phyloP scores from a whole-genome alignment of 345 rosid species.

The Brassica rapa region DNA sequence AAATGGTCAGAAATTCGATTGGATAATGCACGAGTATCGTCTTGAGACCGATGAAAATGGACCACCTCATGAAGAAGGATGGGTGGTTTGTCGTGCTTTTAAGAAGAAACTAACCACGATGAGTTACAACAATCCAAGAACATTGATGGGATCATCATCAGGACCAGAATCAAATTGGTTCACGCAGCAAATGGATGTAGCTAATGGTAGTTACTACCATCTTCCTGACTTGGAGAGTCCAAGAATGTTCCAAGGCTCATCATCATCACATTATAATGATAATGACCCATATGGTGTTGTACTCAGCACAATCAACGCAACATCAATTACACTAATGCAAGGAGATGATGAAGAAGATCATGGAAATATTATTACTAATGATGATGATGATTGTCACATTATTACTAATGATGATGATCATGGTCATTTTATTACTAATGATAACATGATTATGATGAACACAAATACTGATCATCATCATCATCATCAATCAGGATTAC shows the following conservation, averaged over 20 bases:
- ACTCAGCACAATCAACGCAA: conserved; percentile 34
- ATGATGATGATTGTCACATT: conserved; percentile 14
- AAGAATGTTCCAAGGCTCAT: conserved; percentile 48
- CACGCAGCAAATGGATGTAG: conserved; percentile 30
- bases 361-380: conserved; percentile 19
- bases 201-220: conserved; percentile 50
- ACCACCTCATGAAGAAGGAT: conserved; percentile 93
- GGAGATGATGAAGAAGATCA: conserved; percentile 22
- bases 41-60: conserved; percentile 93
- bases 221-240: conserved; percentile 80
- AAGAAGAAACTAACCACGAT: conserved; percentile 70
- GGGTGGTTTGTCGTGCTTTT: conserved; percentile 96
- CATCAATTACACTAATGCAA: conserved; percentile 27
- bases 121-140: conserved; percentile 34
- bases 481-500: conserved; percentile 14
- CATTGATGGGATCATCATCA: conserved; percentile 39
- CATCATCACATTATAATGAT: conserved; percentile 37
- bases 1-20: conserved; percentile 88
- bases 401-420: conserved; percentile 32
- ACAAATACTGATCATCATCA: conserved; percentile 18
- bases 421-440: conserved; percentile 18
- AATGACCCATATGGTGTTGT: conserved; percentile 39
- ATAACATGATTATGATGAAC: conserved; percentile 39
- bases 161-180: conserved; percentile 41
- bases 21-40: conserved; percentile 99